Evolutionary conservation across 495 filamentous ascomycete species (phyloP).

Genomic region (Usnea hakonensis): DNA sequence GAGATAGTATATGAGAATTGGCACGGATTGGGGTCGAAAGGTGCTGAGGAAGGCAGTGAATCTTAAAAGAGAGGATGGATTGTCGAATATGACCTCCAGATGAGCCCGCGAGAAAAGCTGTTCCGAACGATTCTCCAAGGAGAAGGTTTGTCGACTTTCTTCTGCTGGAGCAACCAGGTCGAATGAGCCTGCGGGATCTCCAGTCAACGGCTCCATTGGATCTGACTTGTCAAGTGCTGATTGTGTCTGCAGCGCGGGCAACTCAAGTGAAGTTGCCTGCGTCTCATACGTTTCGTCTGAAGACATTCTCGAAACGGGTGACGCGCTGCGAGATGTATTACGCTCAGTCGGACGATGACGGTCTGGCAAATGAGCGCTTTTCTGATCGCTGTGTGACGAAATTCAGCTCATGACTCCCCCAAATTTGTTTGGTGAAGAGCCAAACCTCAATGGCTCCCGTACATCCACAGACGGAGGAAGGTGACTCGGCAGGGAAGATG

Average conservation of each 20-base stretch:
- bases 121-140: slow-evolving; percentile 54
- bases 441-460: slow-evolving; percentile 8
- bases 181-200: slow-evolving; percentile 24
- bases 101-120: slow-evolving; percentile 59
- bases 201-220: slow-evolving; percentile 22
- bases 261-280: slow-evolving; percentile 17
- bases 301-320: slow-evolving; percentile 17
- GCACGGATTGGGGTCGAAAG: slow-evolving; percentile 64
- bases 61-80: slow-evolving; percentile 58
- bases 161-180: slow-evolving; percentile 25
- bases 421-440: neutral
- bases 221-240: slow-evolving; percentile 22
- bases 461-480: neutral
- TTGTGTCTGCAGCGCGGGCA: slow-evolving; percentile 24
- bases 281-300: slow-evolving; percentile 24
- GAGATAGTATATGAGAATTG: slow-evolving; percentile 63
- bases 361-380: neutral
- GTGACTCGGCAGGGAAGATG: slow-evolving; percentile 4
- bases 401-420: neutral
- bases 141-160: slow-evolving; percentile 19
- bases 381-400: slow-evolving; percentile 1
- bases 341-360: slow-evolving; percentile 6
- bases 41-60: slow-evolving; percentile 62
- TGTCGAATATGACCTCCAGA: slow-evolving; percentile 51
- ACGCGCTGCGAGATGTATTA: slow-evolving; percentile 20